These are phyloP conservation scores for Physaria fendleri DNA, from an alignment of 345 rosid species.

Conservation along the genomic window DNA sequence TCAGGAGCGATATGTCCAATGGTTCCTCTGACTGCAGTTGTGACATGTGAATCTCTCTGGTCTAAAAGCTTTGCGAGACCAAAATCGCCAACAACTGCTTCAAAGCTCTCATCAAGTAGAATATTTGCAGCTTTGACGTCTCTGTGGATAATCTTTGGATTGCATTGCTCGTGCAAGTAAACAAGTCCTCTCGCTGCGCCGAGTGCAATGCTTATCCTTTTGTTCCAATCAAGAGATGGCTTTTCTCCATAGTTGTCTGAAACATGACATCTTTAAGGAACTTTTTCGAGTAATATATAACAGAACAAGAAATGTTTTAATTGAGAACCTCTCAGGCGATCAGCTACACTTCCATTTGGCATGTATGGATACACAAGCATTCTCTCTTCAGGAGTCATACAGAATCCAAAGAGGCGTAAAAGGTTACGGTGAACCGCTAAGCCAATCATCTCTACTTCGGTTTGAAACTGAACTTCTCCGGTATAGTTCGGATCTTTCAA, in stretches of 20 bases:
- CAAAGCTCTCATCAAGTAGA: conserved; percentile 80
- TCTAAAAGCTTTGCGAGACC: conserved; percentile 90
- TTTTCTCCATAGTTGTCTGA: conserved; percentile 42
- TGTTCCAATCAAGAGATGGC: conserved; percentile 80
- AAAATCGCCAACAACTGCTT: conserved; percentile 94
- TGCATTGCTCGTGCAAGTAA: conserved; percentile 92
- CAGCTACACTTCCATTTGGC: conserved; percentile 96
- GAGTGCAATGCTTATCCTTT: conserved; percentile 56
- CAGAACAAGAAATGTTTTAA: not conserved
- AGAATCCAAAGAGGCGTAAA: conserved; percentile 78
- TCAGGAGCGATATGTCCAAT: conserved; percentile 96
- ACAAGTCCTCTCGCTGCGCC: conserved; percentile 94
- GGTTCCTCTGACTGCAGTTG: conserved; percentile 93
- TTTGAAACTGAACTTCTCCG: conserved; percentile 94
- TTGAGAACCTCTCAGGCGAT: conserved; percentile 68
- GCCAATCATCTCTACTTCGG: conserved; percentile 97
- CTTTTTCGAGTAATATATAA: not conserved
- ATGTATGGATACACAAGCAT: conserved; percentile 93
- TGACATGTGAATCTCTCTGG: conserved; percentile 79
- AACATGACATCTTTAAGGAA: not conserved
- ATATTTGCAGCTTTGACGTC: conserved; percentile 98
- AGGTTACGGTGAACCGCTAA: conserved; percentile 91
- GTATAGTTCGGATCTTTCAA: conserved; percentile 81
- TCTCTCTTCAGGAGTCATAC: conserved; percentile 77
- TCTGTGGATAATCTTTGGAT: conserved; percentile 88